Base-by-base conservation (phyloP, 768 basidiomycete genomes). In the Boletus insuetus region DNA sequence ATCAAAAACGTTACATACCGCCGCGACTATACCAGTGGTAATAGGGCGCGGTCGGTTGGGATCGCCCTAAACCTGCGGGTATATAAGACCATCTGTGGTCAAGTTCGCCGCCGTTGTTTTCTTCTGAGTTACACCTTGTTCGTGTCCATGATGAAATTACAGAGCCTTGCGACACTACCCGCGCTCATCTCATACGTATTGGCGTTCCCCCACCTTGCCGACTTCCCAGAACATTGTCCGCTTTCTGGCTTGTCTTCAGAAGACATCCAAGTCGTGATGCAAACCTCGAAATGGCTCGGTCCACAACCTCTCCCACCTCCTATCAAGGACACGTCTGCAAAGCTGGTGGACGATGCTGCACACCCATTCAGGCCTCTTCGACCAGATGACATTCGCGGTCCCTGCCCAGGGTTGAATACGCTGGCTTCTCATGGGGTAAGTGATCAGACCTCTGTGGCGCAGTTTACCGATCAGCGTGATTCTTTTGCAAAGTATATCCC, bases 401-500 rank as follows among this genome's bases (percentile, higher is more conserved):
- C 65, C 4, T 66, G 56, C 42, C 62, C 64, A 0, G 64, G 65
- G 42, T 39, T 65, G 52, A 67, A 66, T 34, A 67, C 66, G 10
- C 49, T 66, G 3, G 58, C 66, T 5, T 55, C 62, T 59, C 65
- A 66, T 2, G 65, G 65, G 13, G 65, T 65, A 17, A 48, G 65
- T 42, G 11, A 44, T 29, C 19, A 6, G 22, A 31, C 22, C 4
- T 51, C 37, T 9, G 19, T n/a, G 31, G 31, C 7, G 1, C 9
- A 1, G 16, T 48, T 43, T 37, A 19, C 29, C 3, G 2, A 38
- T 35, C 10, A 19, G 50, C 22, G 4, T 40, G 39, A 3, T 19
- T 34, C 2, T 29, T 38, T 51, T 46, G 11, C 7, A 29, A 44
- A 64, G 62, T 67, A 67, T 26, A 2, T 67, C 10, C 42, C 51